These are phyloP conservation scores for Quercus bicolor DNA, from an alignment of 306 rosid genomes.

Conservation along the genomic window DNA sequence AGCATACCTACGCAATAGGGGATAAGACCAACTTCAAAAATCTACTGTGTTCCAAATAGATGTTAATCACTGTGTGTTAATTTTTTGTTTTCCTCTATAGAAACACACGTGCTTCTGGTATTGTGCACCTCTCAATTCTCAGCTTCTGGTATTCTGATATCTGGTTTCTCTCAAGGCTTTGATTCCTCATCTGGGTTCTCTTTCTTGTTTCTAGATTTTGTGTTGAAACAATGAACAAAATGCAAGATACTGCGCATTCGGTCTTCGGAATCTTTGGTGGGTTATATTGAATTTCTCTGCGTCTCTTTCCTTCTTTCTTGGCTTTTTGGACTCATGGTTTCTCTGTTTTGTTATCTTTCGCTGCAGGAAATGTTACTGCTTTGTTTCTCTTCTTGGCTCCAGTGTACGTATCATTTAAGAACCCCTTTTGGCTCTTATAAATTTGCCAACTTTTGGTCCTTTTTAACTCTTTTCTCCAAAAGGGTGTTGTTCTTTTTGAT, in stretches of 20 bases:
- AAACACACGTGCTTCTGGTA: no score
- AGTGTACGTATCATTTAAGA: slow-evolving; percentile 35
- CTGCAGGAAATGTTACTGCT: slow-evolving; percentile 83
- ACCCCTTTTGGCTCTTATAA: neutral
- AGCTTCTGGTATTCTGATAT: neutral
- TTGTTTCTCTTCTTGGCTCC: slow-evolving; percentile 94
- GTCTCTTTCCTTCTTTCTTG: neutral
- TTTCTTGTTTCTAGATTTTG: neutral
- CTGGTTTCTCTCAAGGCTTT: neutral
- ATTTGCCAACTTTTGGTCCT: neutral
- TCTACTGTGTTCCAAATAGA: no score
- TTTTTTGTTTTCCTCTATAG: no score
- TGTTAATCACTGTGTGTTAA: no score
- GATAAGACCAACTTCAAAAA: no score
- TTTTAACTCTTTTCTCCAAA: neutral
- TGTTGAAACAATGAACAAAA: neutral
- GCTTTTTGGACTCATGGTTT: neutral
- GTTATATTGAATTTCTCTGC: slow-evolving; percentile 9
- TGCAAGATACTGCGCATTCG: slow-evolving; percentile 53
- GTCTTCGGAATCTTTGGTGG: slow-evolving; percentile 74
- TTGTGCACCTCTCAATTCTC: no score
- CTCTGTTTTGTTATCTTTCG: slow-evolving; percentile 10
- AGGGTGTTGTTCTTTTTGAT: neutral
- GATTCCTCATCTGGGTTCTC: neutral
- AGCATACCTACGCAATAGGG: no score